Conservation (phyloP, 179 eudicot species). For the Carnegiea gigantea region DNA sequence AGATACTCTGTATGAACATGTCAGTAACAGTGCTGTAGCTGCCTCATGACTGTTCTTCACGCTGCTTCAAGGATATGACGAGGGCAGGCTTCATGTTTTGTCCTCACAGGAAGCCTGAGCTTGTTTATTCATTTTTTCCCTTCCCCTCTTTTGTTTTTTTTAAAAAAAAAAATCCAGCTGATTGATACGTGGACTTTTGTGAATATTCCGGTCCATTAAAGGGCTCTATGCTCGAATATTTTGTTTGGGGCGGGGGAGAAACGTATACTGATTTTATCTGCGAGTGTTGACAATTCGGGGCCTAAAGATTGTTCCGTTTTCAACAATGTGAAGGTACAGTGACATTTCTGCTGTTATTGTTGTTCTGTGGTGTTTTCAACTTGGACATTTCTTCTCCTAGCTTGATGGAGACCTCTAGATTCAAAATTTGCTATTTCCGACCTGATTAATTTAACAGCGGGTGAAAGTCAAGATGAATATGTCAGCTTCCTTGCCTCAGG, state of each 20-base stretch:
- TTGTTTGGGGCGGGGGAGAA: not conserved
- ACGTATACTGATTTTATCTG: not conserved
- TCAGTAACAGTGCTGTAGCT: not conserved
- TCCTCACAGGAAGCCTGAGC: not conserved
- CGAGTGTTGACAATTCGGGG: not conserved
- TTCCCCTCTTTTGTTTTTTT: not conserved
- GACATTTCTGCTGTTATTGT: not conserved
- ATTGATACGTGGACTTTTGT: not conserved
- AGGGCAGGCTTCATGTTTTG: not conserved
- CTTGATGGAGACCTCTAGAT: not conserved
- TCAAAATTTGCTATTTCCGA: not conserved
- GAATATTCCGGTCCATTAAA: not conserved
- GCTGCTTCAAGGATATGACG: not conserved
- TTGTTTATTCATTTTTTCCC: not conserved
- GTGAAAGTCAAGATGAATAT: not conserved
- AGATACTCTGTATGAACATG: slow-evolving; percentile 41
- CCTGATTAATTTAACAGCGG: not conserved
- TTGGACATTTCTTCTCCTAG: not conserved
- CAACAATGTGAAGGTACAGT: not conserved
- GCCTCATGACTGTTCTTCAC: not conserved
- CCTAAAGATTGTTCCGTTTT: not conserved
- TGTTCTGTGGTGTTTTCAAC: not conserved
- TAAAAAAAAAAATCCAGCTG: not conserved
- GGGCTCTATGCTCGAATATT: not conserved
- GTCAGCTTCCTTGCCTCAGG: not conserved